Evolutionary conservation across 495 filamentous ascomycete genomes (phyloP).

Genomic region (Xylaria nigripes): DNA sequence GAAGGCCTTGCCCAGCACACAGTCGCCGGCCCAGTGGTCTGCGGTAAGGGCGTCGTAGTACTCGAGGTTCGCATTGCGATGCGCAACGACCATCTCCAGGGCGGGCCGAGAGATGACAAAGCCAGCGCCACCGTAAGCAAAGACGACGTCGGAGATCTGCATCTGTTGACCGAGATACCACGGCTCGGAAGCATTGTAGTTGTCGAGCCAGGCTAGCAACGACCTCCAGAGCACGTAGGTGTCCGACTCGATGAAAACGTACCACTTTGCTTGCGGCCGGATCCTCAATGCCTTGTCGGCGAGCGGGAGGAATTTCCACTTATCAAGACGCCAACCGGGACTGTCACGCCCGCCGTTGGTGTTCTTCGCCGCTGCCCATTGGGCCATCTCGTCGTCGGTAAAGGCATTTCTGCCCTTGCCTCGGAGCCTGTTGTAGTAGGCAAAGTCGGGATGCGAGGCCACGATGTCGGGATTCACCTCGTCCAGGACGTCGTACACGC

Average conservation of each 20-base stretch:
- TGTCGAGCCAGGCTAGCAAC: constrained; percentile 41
- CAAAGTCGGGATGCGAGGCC: constrained; percentile 28
- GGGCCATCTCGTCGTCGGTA: constrained; percentile 15
- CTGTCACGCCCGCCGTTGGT: constrained; percentile 22
- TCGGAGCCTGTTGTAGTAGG: constrained; percentile 23
- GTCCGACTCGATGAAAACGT: constrained; percentile 56
- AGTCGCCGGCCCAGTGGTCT: constrained; percentile 46
- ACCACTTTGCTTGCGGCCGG: constrained; percentile 51
- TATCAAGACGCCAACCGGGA: constrained; percentile 50
- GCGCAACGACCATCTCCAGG: constrained; percentile 32
- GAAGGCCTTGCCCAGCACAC: constrained; percentile 43
- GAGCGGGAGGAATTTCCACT: constrained; percentile 60
- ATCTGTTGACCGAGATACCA: constrained; percentile 45
- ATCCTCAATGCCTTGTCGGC: constrained; percentile 41
- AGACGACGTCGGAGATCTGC: constrained; percentile 30
- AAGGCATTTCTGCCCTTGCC: constrained; percentile 23
- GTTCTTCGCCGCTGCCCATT: constrained; percentile 24
- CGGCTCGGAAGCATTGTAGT: constrained; percentile 37
- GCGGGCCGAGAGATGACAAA: constrained; percentile 45
- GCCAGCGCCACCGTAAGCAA: constrained; percentile 49
- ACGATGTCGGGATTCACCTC: constrained; percentile 23
- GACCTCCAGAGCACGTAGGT: constrained; percentile 54
- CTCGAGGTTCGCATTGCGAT: constrained; percentile 19
- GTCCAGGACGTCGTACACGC: constrained; percentile 33
- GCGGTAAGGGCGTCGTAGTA: constrained; percentile 27